Evolutionary conservation across 169 alveolate species (phyloP), one percentile per base, ranked within the genome.

Genomic region (Eimeria tenella): DNA sequence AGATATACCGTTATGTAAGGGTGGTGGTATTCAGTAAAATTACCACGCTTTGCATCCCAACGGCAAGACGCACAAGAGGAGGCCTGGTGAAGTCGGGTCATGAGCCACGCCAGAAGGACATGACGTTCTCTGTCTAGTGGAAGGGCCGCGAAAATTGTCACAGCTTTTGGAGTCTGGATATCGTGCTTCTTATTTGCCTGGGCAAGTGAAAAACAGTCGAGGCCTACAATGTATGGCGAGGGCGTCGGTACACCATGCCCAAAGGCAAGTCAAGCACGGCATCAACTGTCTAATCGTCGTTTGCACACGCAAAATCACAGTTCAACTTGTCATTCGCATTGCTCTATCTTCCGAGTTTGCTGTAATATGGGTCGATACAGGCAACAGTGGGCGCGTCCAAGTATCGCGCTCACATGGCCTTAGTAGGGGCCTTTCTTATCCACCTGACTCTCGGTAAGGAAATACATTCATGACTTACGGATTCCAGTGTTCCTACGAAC

Each of bases 401-500:
- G 50, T 83, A 77, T 58, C 63, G 91, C 42, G 91, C 91, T 11
- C 91, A 62, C 58, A 83, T 83, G 91, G 91, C 77, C 91, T 70
- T 83, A 42, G 91, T 49, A 25, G 91, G 91, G 79, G 91, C 91
- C 63, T 83, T 83, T 50, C 91, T 83, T 60, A 83, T 83, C 71
- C 91, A 83, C 50, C 91, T 83, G 21, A 83, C 91, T 9, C 91
- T 83, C 63, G 91, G 91, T 83, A 31, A 49, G 91, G 23, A 19
- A 31, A 31, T 31, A 31, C 42, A 31, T 31, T 31, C 42, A 31
- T 31, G 42, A 31, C 0, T 31, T 31, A 31, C 42, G 42, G 42
- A 31, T 31, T 31, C 42, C 42, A 31, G 42, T 31, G 42, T 31
- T 31, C 42, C 42, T 31, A 31, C 42, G 79, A 68, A 9, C 5